Conservation (phyloP, 257 asterid genomes). For the Linaria vulgaris region DNA sequence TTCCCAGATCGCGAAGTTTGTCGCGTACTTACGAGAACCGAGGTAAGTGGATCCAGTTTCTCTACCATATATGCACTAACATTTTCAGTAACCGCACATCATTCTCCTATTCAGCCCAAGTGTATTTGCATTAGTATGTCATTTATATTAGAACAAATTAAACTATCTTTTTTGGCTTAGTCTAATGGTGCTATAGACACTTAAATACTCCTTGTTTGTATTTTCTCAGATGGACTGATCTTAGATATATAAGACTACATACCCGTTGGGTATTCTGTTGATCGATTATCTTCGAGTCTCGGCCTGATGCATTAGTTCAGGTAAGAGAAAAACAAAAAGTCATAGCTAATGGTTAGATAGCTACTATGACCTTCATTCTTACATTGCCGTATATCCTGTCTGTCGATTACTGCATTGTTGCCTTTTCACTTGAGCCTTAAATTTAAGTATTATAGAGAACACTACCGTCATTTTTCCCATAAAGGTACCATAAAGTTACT, state of each 20-base stretch:
- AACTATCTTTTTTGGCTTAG: neutral
- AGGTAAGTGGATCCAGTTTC: too few species aligned
- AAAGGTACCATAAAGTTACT: too few species aligned
- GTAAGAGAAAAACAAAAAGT: too few species aligned
- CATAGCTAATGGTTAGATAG: too few species aligned
- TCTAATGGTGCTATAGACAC: neutral
- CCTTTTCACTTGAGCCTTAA: too few species aligned
- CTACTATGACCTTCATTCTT: too few species aligned
- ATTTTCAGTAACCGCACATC: neutral
- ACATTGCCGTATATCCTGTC: too few species aligned
- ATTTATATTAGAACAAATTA: neutral
- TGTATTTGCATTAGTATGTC: neutral
- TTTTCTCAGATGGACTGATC: slow-evolving; percentile 54
- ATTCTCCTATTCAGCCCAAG: neutral
- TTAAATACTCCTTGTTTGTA: neutral
- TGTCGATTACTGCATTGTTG: too few species aligned
- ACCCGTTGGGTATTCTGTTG: slow-evolving; percentile 72
- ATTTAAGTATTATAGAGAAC: too few species aligned
- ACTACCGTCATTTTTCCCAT: too few species aligned
- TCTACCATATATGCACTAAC: slow-evolving; percentile 52
- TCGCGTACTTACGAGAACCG: too few species aligned
- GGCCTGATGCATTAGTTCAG: slow-evolving; percentile 91
- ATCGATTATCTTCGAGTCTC: slow-evolving; percentile 84
- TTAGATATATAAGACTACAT: slow-evolving; percentile 71
- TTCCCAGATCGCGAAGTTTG: slow-evolving; percentile 56